Percentiles rank a stretch among this genome's conserved stretches.
Evolutionary conservation across 1,139 yeast species (phyloP).

Genomic region (Yamadazyma trypodendri): DNA sequence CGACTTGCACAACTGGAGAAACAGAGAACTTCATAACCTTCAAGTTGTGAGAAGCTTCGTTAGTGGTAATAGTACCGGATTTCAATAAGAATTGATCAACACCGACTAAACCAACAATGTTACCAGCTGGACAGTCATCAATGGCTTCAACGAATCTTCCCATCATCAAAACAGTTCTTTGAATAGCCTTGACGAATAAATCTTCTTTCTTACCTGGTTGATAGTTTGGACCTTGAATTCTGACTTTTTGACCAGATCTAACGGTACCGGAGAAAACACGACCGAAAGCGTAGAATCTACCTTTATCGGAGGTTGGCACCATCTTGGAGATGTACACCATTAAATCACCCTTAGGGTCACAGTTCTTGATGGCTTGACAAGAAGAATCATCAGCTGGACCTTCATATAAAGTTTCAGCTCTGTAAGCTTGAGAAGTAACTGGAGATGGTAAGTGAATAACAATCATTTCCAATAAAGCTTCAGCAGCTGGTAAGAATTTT

Average conservation of each 20-base stretch:
- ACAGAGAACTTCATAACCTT: conserved; percentile 99
- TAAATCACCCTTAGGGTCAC: conserved; percentile 98
- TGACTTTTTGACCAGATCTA: conserved; percentile 97
- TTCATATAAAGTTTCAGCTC: conserved; percentile 99
- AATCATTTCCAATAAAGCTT: conserved; percentile 98
- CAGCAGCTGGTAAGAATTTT: conserved; percentile 99
- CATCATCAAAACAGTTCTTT: conserved; percentile 99
- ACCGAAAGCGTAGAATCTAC: conserved; percentile 99
- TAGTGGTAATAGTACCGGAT: conserved; percentile 98
- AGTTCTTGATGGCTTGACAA: conserved; percentile 91
- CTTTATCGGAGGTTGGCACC: conserved; percentile 99
- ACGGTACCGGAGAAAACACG: conserved; percentile 99
- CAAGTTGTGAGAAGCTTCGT: conserved; percentile 97
- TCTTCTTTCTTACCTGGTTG: conserved; percentile 98
- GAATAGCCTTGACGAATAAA: conserved; percentile 93
- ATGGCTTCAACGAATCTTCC: conserved; percentile 98
- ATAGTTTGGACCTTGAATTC: conserved; percentile 99
- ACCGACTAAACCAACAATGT: conserved; percentile 99
- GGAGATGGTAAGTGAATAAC: conserved; percentile 99
- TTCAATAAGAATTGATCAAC: conserved; percentile 98
- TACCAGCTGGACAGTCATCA: conserved; percentile 99
- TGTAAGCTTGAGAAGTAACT: conserved; percentile 97
- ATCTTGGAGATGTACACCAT: conserved; percentile 99
- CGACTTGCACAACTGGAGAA: conserved; percentile 99
- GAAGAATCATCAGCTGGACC: conserved; percentile 97